These are phyloP conservation scores for Aspergillus kassunensis DNA, from an alignment of 495 filamentous ascomycete species.

Conservation along the genomic window DNA sequence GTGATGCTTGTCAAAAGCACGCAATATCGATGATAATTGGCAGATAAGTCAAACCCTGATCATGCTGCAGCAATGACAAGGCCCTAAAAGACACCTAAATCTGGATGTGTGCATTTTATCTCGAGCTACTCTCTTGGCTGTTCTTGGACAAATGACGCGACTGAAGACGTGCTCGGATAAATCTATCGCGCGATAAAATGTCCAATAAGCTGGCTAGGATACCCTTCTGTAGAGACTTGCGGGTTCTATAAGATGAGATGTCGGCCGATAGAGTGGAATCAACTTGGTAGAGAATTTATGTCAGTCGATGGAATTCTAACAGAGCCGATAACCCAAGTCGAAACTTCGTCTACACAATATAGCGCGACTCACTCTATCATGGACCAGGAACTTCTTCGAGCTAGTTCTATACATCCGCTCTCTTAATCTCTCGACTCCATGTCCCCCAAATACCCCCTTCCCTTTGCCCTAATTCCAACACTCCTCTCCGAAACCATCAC, in stretches of 20 bases:
- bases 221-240: background rate
- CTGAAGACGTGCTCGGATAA: conserved; percentile 7
- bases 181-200: background rate
- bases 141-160: conserved; percentile 1
- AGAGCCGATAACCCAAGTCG: background rate
- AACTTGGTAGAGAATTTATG: background rate
- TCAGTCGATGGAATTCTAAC: too few species aligned
- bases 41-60: background rate
- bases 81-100: background rate
- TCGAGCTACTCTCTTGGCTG: background rate
- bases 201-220: background rate
- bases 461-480: conserved; percentile 1
- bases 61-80: background rate
- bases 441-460: background rate
- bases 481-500: background rate
- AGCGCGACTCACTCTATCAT: background rate
- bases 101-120: background rate
- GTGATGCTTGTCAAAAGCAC: conserved; percentile 1
- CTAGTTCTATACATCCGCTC: background rate
- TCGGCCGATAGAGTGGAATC: background rate
- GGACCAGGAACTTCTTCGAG: background rate
- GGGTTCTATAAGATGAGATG: background rate
- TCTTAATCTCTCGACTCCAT: background rate
- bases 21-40: background rate
- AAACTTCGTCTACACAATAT: background rate